Conservation (phyloP, 106 monocot genomes). For the Dendrobium catenatum region DNA sequence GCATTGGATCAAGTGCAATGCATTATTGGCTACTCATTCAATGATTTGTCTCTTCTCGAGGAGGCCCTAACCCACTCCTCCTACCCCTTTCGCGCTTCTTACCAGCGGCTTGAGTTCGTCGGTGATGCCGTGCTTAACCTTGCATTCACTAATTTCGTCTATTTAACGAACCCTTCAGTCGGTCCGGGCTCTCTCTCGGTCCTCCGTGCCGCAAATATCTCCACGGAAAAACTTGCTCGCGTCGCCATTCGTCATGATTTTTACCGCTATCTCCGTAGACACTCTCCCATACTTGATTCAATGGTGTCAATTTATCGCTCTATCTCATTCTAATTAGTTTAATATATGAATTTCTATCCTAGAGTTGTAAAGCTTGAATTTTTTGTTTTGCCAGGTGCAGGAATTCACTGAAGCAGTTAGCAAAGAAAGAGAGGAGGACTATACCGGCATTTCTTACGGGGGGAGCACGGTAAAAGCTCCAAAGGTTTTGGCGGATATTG, state of each 20-base stretch:
- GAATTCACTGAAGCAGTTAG: slow-evolving; percentile 14
- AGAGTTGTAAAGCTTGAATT: neutral
- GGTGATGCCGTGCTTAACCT: slow-evolving; percentile 35
- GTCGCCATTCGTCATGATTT: slow-evolving; percentile 27
- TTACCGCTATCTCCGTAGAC: slow-evolving; percentile 27
- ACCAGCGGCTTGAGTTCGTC: slow-evolving; percentile 46
- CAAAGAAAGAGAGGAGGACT: slow-evolving; percentile 8
- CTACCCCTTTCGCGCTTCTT: slow-evolving; percentile 7
- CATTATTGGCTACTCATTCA: slow-evolving; percentile 32
- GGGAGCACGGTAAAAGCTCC: slow-evolving; percentile 17
- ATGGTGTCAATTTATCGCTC: slow-evolving; percentile 3
- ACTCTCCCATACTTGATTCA: slow-evolving; percentile 16
- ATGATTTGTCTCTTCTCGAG: slow-evolving; percentile 13
- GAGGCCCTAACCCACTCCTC: slow-evolving; percentile 50
- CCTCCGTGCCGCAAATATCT: slow-evolving; percentile 35
- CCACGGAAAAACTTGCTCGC: slow-evolving; percentile 42
- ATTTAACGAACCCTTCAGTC: slow-evolving; percentile 14
- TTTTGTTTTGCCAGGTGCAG: slow-evolving; percentile 7
- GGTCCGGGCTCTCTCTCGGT: slow-evolving; percentile 20
- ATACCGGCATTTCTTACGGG: slow-evolving; percentile 12
- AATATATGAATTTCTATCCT: neutral
- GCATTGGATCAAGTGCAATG: slow-evolving; percentile 11
- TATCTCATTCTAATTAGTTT: neutral
- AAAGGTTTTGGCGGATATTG: slow-evolving; percentile 16
- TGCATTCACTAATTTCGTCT: slow-evolving; percentile 30